Base-by-base conservation (phyloP, 2,329 filamentous ascomycete genomes). In the Pseudocercospora pini-densiflorae region DNA sequence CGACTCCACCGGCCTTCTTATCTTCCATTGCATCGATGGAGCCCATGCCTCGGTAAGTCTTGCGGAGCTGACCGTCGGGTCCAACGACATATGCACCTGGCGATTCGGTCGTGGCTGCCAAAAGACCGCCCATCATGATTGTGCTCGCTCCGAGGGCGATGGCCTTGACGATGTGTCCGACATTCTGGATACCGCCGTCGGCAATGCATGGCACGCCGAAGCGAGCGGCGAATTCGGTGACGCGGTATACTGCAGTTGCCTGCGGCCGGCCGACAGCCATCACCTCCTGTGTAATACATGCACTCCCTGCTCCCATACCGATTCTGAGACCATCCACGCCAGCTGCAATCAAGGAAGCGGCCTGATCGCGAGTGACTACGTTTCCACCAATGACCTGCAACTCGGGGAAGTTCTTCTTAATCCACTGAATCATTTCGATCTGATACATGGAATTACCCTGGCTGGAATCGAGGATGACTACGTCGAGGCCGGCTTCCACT, bases 11-110 rank as follows among this genome's bases (percentile, higher is more conserved):
- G 10, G 94, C 93, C 86, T 97, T 97, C 88, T 95, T 97, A 83
- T 98, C 94, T 83, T 98, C 94, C 95, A 99, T 99, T 73, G 95
- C 95, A 76, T 97, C 95, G 78, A 99, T 99, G 81, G 90, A 94
- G 73, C 95, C 95, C 95, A 99, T 99, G 67, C 95, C 95, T 81
- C 95, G 92, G 87, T 99, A 99, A 47, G 95, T 94, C 87, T 99
- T 99, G 81, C 99, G 94, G 62, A 99, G 90, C 87, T 98, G 96
- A 71, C 95, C 95, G 82, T 98, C 94, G 68, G 92, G 91, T 77
- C 92, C 97, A 74, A 99, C 93, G 77, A 97, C 98, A 73, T 96
- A 98, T 72, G 94, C 94, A 71, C 95, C 96, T 40, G 95, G 95
- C 43, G 94, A 98, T 83, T 99, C 95, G 49, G 94, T 97, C 70